Percentiles rank a stretch among this genome's conserved stretches.
These are phyloP conservation scores for Dictyostelium intermedium DNA, from an alignment of 78 protist genomes.

Conservation along the genomic window DNA sequence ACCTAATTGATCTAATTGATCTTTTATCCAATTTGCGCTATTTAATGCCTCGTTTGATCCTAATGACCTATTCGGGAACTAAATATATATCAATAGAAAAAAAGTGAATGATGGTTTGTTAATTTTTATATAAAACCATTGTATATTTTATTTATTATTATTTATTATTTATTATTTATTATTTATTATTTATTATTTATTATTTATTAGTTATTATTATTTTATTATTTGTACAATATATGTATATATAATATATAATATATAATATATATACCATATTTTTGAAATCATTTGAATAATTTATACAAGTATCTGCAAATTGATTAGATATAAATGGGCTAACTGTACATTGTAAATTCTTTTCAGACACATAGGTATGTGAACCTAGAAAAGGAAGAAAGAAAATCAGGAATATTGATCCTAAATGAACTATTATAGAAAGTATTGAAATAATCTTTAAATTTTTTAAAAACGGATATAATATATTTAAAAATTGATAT, in stretches of 20 bases:
- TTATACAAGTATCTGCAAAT: slow-evolving; percentile 6
- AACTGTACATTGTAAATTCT: slow-evolving; percentile 72
- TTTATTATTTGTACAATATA: background rate
- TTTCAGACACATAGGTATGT: slow-evolving; percentile 66
- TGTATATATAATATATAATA: background rate
- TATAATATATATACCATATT: background rate
- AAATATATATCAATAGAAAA: background rate
- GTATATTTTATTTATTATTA: too few species aligned
- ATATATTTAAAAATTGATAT: background rate
- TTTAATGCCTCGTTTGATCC: slow-evolving; percentile 14
- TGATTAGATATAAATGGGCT: slow-evolving; percentile 37
- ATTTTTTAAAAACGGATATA: slow-evolving; percentile 24
- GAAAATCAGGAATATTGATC: slow-evolving; percentile 14
- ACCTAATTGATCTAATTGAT: slow-evolving; percentile 1
- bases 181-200: too few species aligned
- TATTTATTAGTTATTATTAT: background rate
- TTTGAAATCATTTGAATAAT: slow-evolving; percentile 14
- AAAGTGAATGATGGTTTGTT: background rate
- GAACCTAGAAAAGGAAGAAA: slow-evolving; percentile 34
- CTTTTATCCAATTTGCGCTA: slow-evolving; percentile 55
- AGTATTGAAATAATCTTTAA: background rate
- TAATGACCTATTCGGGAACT: slow-evolving; percentile 45
- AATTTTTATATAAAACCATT: too few species aligned
- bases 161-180: too few species aligned
- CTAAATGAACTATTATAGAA: slow-evolving; percentile 44